Base-by-base conservation (phyloP, 257 asterid genomes). In the Prunella vulgaris region DNA sequence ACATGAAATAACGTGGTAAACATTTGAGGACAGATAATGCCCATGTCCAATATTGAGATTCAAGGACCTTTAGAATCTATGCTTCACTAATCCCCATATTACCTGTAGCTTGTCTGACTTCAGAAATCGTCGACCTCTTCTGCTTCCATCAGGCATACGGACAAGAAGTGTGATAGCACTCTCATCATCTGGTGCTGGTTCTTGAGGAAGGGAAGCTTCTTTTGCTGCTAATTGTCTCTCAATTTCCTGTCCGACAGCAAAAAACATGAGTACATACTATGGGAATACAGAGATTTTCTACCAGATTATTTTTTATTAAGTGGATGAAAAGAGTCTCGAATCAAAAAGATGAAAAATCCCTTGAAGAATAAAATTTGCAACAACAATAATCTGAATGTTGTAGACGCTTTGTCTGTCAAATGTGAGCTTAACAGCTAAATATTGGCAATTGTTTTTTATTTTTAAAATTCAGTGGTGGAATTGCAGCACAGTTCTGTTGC, bases 131-230 rank as follows among this genome's bases (percentile, higher is more conserved):
- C 99, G 89, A 28, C 99, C 97, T 78, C 95, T 83, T 74, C 99
- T 82, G 77, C 88, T 89, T 51, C 97, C 99, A 82, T 94, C 97
- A 61, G 97, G 96, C 97, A 94, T 85, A 58, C 97, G 87, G 60
- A 94, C 92, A 77, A 94, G 95, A 46, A 94, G 96, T 22, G 90
- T 94, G 65, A 94, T 87, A 24, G 96, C 92, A 78, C 82, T 86
- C 80, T 86, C 97, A 52, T 89, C 90, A 78, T 85, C 88, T 14
- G 83, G 30, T 10, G 88, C 52, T 79, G 99, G 99, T 79, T 94
- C 99, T 69, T 78, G 84, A 59, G 99, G 99, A 69, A 94, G 94
- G 61, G 96, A 86, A 61, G 96, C 93, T 74, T 86, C 99, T 87
- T 89, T 94, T 56, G 90, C 93, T 60, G 95, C 93, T 77, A 91